Evolutionary conservation across 352 stramenopile genomes (phyloP).

Genomic region (Phytophthora pistaciae): DNA sequence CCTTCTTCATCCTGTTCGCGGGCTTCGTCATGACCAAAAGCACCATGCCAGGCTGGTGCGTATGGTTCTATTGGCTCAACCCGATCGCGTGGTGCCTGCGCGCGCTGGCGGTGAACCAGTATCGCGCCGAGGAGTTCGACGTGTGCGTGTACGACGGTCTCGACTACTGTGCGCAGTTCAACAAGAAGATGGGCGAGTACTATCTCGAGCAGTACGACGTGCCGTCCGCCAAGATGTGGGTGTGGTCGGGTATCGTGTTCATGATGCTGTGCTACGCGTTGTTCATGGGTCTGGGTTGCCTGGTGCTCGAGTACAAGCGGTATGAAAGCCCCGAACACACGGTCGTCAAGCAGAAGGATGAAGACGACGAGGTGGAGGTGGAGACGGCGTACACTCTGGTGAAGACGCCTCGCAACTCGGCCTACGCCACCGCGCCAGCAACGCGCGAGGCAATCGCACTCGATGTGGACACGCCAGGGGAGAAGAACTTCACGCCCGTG

Average conservation of each 20-base stretch:
- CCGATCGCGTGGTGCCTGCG: slow-evolving; percentile 63
- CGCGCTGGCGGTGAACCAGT: slow-evolving; percentile 38
- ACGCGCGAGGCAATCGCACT: slow-evolving; percentile 1
- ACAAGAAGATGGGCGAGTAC: slow-evolving; percentile 47
- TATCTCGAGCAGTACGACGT: slow-evolving; percentile 39
- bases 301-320: slow-evolving; percentile 11
- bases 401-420: neutral
- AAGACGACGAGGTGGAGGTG: neutral
- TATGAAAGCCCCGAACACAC: slow-evolving; percentile 7
- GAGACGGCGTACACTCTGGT: slow-evolving; percentile 11
- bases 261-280: slow-evolving; percentile 23
- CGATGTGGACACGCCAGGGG: slow-evolving; percentile 15
- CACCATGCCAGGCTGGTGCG: slow-evolving; percentile 54
- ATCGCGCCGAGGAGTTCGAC: slow-evolving; percentile 13
- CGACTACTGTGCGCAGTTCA: slow-evolving; percentile 36
- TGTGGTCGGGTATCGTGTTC: slow-evolving; percentile 6
- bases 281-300: slow-evolving; percentile 10
- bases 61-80: slow-evolving; percentile 39
- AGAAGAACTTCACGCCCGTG: slow-evolving; percentile 42
- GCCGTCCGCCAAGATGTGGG: neutral
- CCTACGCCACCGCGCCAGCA: neutral
- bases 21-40: slow-evolving; percentile 60
- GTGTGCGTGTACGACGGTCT: slow-evolving; percentile 22
- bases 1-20: slow-evolving; percentile 64
- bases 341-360: neutral